phyloP scores from a whole-genome alignment of 1,284 basidiomycete genomes.

The Cryptococcus sp. region DNA sequence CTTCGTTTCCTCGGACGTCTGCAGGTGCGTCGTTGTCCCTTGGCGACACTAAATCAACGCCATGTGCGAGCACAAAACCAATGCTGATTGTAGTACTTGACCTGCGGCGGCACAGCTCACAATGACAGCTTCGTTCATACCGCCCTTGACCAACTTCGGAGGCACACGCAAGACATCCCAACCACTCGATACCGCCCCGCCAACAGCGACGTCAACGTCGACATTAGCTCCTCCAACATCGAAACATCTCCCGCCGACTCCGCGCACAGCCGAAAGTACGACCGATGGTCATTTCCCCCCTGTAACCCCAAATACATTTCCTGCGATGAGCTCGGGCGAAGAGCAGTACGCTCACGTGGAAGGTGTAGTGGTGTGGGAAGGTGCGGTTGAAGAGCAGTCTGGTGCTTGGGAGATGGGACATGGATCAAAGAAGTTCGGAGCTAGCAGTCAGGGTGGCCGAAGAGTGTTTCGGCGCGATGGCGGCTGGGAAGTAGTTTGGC shows the following conservation, averaged over 20 bases:
- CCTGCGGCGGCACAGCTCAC: conserved; percentile 70
- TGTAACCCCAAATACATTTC: conserved; percentile 43
- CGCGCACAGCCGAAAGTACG: conserved; percentile 52
- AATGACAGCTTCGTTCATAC: conserved; percentile 77
- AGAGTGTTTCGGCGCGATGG: conserved; percentile 66
- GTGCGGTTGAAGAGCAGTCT: conserved; percentile 28
- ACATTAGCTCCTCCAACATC: conserved; percentile 24
- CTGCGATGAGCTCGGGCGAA: conserved; percentile 65
- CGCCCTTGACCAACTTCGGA: conserved; percentile 52
- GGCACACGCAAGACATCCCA: conserved; percentile 51
- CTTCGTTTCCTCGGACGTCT: conserved; percentile 62
- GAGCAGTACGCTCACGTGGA: conserved; percentile 72
- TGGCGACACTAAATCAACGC: background rate
- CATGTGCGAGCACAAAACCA: too few species aligned
- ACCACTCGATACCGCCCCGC: conserved; percentile 14
- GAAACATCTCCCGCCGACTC: conserved; percentile 28
- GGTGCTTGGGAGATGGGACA: conserved; percentile 9
- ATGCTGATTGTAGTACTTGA: conserved; percentile 8
- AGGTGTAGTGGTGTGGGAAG: conserved; percentile 66
- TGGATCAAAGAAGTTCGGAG: conserved; percentile 15
- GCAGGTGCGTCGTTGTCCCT: conserved; percentile 8
- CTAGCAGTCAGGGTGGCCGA: conserved; percentile 54
- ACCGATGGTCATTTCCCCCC: conserved; percentile 52
- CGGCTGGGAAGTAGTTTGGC: conserved; percentile 74
- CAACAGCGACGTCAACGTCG: conserved; percentile 14